phyloP scores from a whole-genome alignment of 2,329 filamentous ascomycete genomes.

The Talaromyces pinophilus region DNA sequence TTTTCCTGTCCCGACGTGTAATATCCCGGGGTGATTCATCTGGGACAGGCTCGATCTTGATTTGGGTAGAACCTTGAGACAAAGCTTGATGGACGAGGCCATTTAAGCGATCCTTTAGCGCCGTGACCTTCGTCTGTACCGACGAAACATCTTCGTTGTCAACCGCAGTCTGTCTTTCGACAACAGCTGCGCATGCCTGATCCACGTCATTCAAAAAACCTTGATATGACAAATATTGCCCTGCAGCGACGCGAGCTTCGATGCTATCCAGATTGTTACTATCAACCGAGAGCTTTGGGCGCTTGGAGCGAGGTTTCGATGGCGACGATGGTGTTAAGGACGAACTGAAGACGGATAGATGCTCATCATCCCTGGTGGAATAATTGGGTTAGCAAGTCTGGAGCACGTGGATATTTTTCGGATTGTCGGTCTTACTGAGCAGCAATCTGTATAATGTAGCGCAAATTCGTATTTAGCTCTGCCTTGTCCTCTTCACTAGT shows the following conservation, averaged over 20 bases:
- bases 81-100: constrained; percentile 64
- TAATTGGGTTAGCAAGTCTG: constrained; percentile 27
- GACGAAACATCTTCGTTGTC: constrained; percentile 34
- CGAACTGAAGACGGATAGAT: constrained; percentile 46
- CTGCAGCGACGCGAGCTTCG: constrained; percentile 40
- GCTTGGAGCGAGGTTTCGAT: constrained; percentile 46
- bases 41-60: constrained; percentile 39
- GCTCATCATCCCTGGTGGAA: constrained; percentile 43
- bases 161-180: constrained; percentile 36
- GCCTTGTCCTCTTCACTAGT: constrained; percentile 35
- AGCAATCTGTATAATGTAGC: constrained; percentile 22
- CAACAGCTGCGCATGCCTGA: constrained; percentile 39
- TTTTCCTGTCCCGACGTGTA: constrained; percentile 54
- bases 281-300: constrained; percentile 43
- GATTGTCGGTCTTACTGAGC: constrained; percentile 15
- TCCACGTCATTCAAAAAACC: constrained; percentile 48
- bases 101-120: constrained; percentile 65
- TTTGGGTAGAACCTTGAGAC: constrained; percentile 48
- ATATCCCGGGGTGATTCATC: constrained; percentile 28
- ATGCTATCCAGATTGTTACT: constrained; percentile 39
- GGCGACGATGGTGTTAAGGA: constrained; percentile 38
- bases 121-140: constrained; percentile 49
- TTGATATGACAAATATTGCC: constrained; percentile 43
- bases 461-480: constrained; percentile 36
- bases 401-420: background rate